Evolutionary conservation across 2,329 filamentous ascomycete species (phyloP).

Genomic region (Xenosphaeropsis pyriputrescens): DNA sequence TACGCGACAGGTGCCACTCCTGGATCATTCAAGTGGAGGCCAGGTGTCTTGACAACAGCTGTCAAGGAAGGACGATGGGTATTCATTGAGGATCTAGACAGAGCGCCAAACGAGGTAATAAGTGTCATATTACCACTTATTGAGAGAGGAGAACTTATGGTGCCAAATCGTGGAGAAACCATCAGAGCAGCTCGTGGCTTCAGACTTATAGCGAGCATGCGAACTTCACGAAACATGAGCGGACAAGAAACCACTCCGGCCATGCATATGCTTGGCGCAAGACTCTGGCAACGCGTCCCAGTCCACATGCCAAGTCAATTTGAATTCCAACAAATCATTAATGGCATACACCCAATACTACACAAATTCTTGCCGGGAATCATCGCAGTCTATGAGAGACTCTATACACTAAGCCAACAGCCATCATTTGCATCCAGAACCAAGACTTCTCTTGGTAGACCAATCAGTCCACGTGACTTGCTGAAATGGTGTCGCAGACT

Average conservation of each 20-base stretch:
- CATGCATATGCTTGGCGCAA: constrained; percentile 58
- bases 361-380: constrained; percentile 44
- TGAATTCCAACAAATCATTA: constrained; percentile 65
- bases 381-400: constrained; percentile 39
- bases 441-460: constrained; percentile 31
- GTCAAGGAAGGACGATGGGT: constrained; percentile 94
- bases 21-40: constrained; percentile 81
- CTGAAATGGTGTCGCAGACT: constrained; percentile 84
- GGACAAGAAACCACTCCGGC: constrained; percentile 53
- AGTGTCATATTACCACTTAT: constrained; percentile 86
- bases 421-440: constrained; percentile 28
- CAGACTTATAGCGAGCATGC: constrained; percentile 80
- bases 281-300: constrained; percentile 72
- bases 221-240: constrained; percentile 56
- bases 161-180: constrained; percentile 77
- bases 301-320: constrained; percentile 48
- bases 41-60: constrained; percentile 86
- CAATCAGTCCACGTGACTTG: constrained; percentile 61
- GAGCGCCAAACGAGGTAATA: constrained; percentile 87
- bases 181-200: constrained; percentile 76
- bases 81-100: constrained; percentile 89
- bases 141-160: constrained; percentile 78
- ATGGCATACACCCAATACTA: constrained; percentile 55
- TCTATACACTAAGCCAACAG: constrained; percentile 28
- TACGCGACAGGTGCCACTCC: constrained; percentile 82